phyloP scores from a whole-genome alignment of 2,329 filamentous ascomycete species.

The Cryphonectria carpinicola region DNA sequence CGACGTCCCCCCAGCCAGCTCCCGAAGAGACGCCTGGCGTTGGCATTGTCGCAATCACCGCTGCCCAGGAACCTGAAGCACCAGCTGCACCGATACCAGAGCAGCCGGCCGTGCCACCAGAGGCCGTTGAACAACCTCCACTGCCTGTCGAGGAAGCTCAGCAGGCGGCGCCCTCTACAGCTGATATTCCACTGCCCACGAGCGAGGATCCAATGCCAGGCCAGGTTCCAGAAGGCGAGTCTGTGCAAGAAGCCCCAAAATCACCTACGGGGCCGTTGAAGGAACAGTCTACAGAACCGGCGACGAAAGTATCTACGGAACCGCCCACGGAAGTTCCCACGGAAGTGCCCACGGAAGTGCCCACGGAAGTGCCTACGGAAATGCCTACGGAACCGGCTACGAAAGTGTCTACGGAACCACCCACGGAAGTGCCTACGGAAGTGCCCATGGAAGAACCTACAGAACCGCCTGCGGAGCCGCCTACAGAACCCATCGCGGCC shows the following conservation, averaged over 20 bases:
- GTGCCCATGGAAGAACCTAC: too few relatives aligned
- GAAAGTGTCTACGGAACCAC: not conserved
- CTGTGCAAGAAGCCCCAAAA: not conserved
- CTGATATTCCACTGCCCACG: slow-evolving; percentile 20
- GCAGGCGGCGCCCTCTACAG: slow-evolving; percentile 1
- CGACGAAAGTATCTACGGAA: not conserved
- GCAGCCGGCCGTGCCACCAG: slow-evolving; percentile 1
- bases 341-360: not conserved
- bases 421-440: not conserved
- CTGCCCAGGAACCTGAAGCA: slow-evolving; percentile 4
- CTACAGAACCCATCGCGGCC: not conserved
- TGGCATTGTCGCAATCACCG: slow-evolving; percentile 12
- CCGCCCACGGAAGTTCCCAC: not conserved
- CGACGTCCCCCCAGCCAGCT: slow-evolving; percentile 10
- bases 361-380: not conserved
- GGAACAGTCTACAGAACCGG: not conserved
- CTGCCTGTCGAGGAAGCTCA: not conserved
- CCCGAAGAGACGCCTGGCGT: slow-evolving; percentile 8
- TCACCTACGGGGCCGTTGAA: not conserved
- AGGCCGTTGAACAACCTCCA: slow-evolving; percentile 11
- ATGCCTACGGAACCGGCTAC: too few relatives aligned
- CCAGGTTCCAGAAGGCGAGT: not conserved
- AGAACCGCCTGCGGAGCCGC: not conserved
- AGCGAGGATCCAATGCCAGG: slow-evolving; percentile 26
- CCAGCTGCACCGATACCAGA: slow-evolving; percentile 11